phyloP scores from a whole-genome alignment of 140 eudicot species.

The Cichorium intybus region DNA sequence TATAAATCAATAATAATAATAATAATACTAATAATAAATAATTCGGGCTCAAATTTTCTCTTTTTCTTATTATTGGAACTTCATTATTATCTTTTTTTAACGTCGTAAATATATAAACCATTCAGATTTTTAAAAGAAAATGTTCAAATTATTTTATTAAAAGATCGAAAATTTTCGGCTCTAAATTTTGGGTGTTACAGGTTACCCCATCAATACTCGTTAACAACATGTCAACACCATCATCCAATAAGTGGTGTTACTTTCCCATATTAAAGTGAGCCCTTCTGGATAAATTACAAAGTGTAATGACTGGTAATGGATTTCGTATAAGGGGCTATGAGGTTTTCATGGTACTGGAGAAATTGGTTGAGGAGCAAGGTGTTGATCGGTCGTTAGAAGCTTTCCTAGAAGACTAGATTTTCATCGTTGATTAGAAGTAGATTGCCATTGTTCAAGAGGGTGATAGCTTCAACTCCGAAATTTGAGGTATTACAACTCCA shows the following conservation, averaged over 20 bases:
- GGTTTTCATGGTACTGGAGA: constrained; percentile 50
- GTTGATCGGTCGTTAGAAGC: constrained; percentile 65
- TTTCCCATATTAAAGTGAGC: constrained; percentile 63
- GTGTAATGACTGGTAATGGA: constrained; percentile 59
- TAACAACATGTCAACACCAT: no score
- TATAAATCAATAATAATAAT: no score
- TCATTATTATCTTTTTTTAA: no score
- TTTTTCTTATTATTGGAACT: no score
- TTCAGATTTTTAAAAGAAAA: no score
- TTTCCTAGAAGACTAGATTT: constrained; percentile 51
- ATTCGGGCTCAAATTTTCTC: no score
- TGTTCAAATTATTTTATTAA: no score
- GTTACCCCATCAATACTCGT: no score
- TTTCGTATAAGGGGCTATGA: constrained; percentile 52
- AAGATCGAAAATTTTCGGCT: no score
- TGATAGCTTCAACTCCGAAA: constrained; percentile 55
- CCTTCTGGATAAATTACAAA: constrained; percentile 49
- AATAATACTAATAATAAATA: no score
- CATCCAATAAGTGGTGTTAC: constrained; percentile 78
- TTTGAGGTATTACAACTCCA: constrained; percentile 81
- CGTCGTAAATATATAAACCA: no score
- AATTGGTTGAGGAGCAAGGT: constrained; percentile 62
- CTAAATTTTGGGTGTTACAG: no score
- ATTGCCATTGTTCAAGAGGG: constrained; percentile 61
- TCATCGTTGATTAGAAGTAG: constrained; percentile 46